Evolutionary conservation across 2,329 filamentous ascomycete genomes (phyloP).

Genomic region (Saccharata proteae): DNA sequence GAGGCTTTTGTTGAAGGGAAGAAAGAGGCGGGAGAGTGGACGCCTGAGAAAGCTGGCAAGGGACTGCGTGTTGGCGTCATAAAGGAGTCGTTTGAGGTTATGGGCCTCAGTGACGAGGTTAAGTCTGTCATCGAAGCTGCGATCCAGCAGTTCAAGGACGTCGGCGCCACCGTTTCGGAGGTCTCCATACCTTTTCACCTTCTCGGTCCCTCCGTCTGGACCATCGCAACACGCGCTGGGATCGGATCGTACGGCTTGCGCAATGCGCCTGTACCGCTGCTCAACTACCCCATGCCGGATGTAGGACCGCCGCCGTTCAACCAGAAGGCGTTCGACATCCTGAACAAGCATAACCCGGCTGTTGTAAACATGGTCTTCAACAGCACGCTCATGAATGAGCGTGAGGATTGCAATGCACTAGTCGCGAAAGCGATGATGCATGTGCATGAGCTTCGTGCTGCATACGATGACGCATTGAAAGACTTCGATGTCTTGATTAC

Average conservation of each 20-base stretch:
- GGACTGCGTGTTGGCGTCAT: constrained; percentile 36
- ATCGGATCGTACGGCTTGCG: constrained; percentile 17
- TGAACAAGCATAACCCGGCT: constrained; percentile 33
- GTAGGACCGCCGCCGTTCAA: constrained; percentile 16
- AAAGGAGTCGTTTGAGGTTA: constrained; percentile 30
- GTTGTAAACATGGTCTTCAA: constrained; percentile 34
- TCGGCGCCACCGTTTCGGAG: constrained; percentile 34
- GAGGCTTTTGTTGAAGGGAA: constrained; percentile 16
- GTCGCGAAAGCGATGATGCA: constrained; percentile 37
- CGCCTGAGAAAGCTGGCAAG: constrained; percentile 18
- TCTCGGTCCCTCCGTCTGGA: constrained; percentile 37
- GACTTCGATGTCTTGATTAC: constrained; percentile 38
- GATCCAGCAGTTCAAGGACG: constrained; percentile 22
- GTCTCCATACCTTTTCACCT: constrained; percentile 37
- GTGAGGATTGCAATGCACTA: constrained; percentile 16
- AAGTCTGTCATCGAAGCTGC: constrained; percentile 26
- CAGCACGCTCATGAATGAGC: constrained; percentile 19
- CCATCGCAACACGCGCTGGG: constrained; percentile 21
- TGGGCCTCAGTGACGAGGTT: constrained; percentile 28
- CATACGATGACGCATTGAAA: constrained; percentile 34
- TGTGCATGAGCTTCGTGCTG: constrained; percentile 34
- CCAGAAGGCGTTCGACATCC: constrained; percentile 32
- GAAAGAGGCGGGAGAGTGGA: constrained; percentile 17
- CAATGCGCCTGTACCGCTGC: constrained; percentile 17
- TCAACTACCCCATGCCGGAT: constrained; percentile 18